Evolutionary conservation across 2,329 filamentous ascomycete genomes (phyloP), one percentile per base, ranked within the genome.

Genomic region (Alternaria gaisen): DNA sequence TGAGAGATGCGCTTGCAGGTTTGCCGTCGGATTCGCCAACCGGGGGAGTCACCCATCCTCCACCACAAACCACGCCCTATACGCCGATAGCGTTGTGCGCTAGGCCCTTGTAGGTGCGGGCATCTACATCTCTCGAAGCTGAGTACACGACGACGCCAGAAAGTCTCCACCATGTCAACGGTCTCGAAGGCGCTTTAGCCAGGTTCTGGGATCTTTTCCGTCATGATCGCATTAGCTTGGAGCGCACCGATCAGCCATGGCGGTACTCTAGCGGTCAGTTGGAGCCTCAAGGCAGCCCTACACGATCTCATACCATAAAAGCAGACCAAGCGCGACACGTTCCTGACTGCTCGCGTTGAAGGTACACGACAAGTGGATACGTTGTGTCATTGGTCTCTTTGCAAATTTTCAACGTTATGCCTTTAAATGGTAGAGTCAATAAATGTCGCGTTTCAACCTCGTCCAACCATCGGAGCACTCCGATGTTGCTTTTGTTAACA

Each of bases 391-490:
- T 67, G 61, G 52, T 24, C 56, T 53, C 26, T 32, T 46, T 67
- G 64, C 62, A 70, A 70, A 66, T 66, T 69, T 71, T 70, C 55
- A 46, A 59, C 58, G 53, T 53, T 70, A 72, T 66, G 53, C 65
- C 65, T 43, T 65, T 66, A 65, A 64, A 56, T 72, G 64, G 58
- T 67, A 67, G 65, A 60, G 60, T 64, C 62, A 60, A 66, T 64
- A 47, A 67, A 61, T 43, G 43, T 51, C 26, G 42, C 50, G 40
- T 59, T 56, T 51, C 58, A 46, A 46, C 32, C 43, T 50, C 44
- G 54, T 24, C 18, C 64, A 62, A 40, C 54, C 53, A 60, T 67
- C 64, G 61, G 66, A 32, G 54, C 11, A 51, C 20, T 58, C 69
- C 62, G 64, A 67, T 8, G 47, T 24, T 60, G 53, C 32, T 18